Evolutionary conservation across 352 stramenopile species (phyloP), one percentile per base, ranked within the genome.

Genomic region (Phytophthora pinifolia): DNA sequence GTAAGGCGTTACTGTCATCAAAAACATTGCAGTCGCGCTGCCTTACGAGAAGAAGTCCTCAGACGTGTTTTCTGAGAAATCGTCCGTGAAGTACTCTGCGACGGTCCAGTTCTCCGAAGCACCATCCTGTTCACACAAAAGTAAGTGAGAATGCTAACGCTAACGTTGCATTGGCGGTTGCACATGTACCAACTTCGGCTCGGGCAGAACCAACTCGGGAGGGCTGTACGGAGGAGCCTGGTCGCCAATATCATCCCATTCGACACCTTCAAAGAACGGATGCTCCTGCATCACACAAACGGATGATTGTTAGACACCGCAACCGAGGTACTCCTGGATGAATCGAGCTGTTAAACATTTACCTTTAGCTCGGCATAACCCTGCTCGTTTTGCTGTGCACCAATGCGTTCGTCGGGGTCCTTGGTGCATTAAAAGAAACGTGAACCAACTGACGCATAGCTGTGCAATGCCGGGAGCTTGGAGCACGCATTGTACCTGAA

Each of bases 101-200:
- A 92, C 83, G 9, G 76, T 81, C 83, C 83, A 92, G 46, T 92
- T 79, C 20, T 92, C 83, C 2, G 77, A 70, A 1, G 78, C 78
- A 10, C 83, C 83, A 60, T 92, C 83, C 76, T 88, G 20, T 46
- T 52, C 54, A 5, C n/a, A 53, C 2, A 22, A 14, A n/a, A n/a
- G 29, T 52, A 29, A 15, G 1, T 8, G 29, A 41, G 8, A 1
- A 36, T 29, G 22, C 12, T 17, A 18, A 10, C 45, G 10, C 17
- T 39, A 13, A 25, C 31, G 18, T 25, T 29, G 32, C 39, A 7
- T 17, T 13, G 22, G 15, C 20, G 25, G 25, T 29, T 30, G 22
- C 18, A 42, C n/a, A 46, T 53, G 15, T 53, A 86, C 76, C 51
- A 88, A 56, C 53, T 71, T 76, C 20, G 82, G 79, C 25, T 92